Percentiles rank a stretch among this genome's conserved stretches.
phyloP scores from a whole-genome alignment of 179 eudicot species.

The Beta lomatogona region DNA sequence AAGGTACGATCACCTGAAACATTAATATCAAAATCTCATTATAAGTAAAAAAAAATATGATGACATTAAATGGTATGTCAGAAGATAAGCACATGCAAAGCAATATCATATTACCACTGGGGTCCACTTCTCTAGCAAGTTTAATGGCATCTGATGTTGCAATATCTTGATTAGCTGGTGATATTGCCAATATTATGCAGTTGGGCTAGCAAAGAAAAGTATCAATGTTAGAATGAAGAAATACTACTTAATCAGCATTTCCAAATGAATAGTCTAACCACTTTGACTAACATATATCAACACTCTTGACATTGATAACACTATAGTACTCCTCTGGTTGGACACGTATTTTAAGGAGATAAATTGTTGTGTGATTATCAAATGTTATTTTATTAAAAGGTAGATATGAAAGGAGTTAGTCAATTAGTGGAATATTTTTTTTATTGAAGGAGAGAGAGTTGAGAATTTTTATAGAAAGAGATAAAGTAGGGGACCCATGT shows the following conservation, averaged over 20 bases:
- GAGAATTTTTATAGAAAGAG: no score
- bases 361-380: no score
- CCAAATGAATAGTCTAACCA: not conserved
- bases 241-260: not conserved
- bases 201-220: constrained; percentile 64
- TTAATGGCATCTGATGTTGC: constrained; percentile 98
- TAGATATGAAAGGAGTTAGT: no score
- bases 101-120: constrained; percentile 48
- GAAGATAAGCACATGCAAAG: constrained; percentile 17
- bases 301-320: not conserved
- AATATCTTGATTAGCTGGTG: constrained; percentile 98
- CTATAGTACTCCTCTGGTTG: not conserved
- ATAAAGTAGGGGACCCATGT: no score
- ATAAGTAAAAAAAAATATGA: not conserved
- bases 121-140: constrained; percentile 90
- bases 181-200: constrained; percentile 83
- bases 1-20: constrained; percentile 86
- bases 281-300: not conserved
- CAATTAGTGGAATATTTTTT: no score
- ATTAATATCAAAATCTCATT: constrained; percentile 22
- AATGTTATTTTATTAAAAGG: no score
- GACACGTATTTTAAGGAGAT: not conserved
- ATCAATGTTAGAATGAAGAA: constrained; percentile 14
- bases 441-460: no score
- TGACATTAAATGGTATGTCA: not conserved